A percentile compares a stretch with the other conserved stretches of the same genome.
These are phyloP conservation scores for Metschnikowia shivogae DNA, from an alignment of 805 yeast genomes.

Conservation along the genomic window DNA sequence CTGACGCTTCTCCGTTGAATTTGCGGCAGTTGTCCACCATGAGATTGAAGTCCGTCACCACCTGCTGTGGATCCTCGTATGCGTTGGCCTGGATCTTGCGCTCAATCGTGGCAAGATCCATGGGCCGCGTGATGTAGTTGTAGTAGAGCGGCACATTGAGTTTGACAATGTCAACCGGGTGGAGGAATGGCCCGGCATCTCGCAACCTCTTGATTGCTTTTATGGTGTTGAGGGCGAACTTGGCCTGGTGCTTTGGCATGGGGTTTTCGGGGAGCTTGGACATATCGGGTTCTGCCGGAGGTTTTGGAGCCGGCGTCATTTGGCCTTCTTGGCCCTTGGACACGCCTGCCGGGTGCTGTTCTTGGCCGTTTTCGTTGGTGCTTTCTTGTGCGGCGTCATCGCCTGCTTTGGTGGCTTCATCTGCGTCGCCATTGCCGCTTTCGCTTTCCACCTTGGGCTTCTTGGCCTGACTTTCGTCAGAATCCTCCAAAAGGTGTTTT, in stretches of 20 bases:
- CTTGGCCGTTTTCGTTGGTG: no score
- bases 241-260: constrained; percentile 77
- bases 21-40: constrained; percentile 79
- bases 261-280: constrained; percentile 62
- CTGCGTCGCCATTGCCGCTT: not conserved
- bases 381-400: not conserved
- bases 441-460: constrained; percentile 18
- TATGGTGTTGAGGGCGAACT: constrained; percentile 71
- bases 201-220: constrained; percentile 86
- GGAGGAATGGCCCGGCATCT: constrained; percentile 86
- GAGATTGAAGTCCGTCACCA: constrained; percentile 73
- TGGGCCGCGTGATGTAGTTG: constrained; percentile 78
- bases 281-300: constrained; percentile 71
- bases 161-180: constrained; percentile 86
- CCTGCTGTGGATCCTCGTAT: constrained; percentile 64
- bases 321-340: not conserved
- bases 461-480: constrained; percentile 19
- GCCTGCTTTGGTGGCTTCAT: not conserved
- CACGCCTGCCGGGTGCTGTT: not conserved
- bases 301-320: constrained; percentile 64
- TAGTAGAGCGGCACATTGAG: constrained; percentile 88
- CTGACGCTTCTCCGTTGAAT: constrained; percentile 82
- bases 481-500: constrained; percentile 30
- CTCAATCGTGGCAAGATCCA: constrained; percentile 92
- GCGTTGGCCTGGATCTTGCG: constrained; percentile 66